These are phyloP conservation scores for Tolypocladium inflatum DNA, from an alignment of 2,329 filamentous ascomycete species.

Conservation along the genomic window DNA sequence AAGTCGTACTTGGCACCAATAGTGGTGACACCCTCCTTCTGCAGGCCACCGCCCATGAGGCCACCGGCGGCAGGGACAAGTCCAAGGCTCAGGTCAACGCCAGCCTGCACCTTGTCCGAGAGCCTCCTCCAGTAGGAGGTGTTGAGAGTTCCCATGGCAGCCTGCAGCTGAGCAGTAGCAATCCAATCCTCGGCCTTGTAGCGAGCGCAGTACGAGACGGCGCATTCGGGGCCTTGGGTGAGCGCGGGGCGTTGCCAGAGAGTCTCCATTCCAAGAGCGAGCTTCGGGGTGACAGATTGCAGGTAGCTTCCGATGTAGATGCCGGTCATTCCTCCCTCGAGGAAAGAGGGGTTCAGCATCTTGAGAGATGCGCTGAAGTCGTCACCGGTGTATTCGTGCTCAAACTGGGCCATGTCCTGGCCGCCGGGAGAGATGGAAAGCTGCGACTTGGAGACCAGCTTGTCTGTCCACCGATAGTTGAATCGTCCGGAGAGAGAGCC, in stretches of 20 bases:
- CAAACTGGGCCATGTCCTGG: slow-evolving; percentile 85
- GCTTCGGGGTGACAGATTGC: slow-evolving; percentile 78
- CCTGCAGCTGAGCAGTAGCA: slow-evolving; percentile 76
- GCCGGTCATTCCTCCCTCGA: slow-evolving; percentile 88
- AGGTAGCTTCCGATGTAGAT: slow-evolving; percentile 95
- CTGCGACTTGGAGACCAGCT: slow-evolving; percentile 77
- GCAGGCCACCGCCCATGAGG: slow-evolving; percentile 65
- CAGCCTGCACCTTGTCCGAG: slow-evolving; percentile 91
- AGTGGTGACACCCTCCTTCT: slow-evolving; percentile 83
- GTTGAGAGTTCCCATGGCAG: slow-evolving; percentile 74
- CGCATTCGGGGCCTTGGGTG: slow-evolving; percentile 80
- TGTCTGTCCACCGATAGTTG: slow-evolving; percentile 81
- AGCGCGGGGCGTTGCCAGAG: slow-evolving; percentile 87
- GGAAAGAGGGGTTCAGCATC: slow-evolving; percentile 85
- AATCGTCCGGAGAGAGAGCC: slow-evolving; percentile 78
- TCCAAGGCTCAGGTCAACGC: slow-evolving; percentile 87
- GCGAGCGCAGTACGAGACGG: slow-evolving; percentile 78
- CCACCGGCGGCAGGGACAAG: slow-evolving; percentile 57
- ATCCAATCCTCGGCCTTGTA: slow-evolving; percentile 94
- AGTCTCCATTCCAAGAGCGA: slow-evolving; percentile 82
- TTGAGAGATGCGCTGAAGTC: slow-evolving; percentile 94
- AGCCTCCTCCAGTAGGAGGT: slow-evolving; percentile 90
- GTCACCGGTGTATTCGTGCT: slow-evolving; percentile 87
- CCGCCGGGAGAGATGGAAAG: slow-evolving; percentile 73
- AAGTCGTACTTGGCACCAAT: slow-evolving; percentile 98